Evolutionary conservation across 257 asterid genomes (phyloP), one percentile per base, ranked within the genome.

Genomic region (Linderniella brevidens): DNA sequence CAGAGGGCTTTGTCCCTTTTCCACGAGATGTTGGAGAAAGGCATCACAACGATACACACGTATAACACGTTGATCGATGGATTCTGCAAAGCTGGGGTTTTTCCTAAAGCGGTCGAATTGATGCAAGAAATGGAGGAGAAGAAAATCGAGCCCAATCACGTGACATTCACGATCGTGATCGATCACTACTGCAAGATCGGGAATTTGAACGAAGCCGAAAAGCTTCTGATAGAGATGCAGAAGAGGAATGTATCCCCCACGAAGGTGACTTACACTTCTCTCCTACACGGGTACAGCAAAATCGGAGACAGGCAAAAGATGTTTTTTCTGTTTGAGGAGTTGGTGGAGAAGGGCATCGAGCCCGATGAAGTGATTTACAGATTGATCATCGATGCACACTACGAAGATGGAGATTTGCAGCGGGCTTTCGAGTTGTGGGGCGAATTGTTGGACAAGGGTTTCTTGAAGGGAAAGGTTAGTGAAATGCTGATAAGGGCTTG

Each of bases 21-120:
- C 64, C 55, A 63, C 19, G 71, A 60, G 57, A 78, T 70, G 73
- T 61, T 59, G 10, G 68, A 67, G 73, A 77, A 48, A 65, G 81
- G 73, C 54, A 48, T 72, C 56, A 81, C 79, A 36, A 73, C 94
- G 32, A 51, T 63, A 49, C 71, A 60, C 51, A 76, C 94, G 43
- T 79, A 76, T 71, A 82, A 86, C 55, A 76, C 79, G 13, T 56
- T 86, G 72, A 72, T 86, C 35, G 81, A 74, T 40, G 86, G 90
- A 49, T 68, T 65, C 52, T 86, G 96, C 67, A 86, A 79, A 74
- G 62, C 55, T 1, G 94, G 86, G 55, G 63, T 53, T 48, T 61
- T 82, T 57, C 60, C 53, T 43, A 73, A 72, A 64, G 94, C 94
- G 8, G 58, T 68, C 57, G 75, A 67, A 59, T 57, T 86, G 73